Evolutionary conservation across 768 basidiomycete genomes (phyloP).

Genomic region (Phaeotremella skinneri): DNA sequence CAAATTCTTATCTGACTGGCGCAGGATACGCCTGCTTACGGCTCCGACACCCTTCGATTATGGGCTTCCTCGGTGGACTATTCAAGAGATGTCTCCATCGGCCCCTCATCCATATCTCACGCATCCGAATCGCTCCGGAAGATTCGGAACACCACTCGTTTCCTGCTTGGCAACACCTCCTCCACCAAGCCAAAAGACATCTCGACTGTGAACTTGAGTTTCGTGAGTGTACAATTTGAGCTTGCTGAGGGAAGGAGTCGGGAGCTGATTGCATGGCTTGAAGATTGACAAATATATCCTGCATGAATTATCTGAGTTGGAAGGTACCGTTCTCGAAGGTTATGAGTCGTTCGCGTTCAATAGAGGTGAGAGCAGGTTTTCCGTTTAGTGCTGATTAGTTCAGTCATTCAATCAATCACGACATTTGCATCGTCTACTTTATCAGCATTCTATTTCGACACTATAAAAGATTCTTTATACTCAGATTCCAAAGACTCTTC

Average conservation of each 20-base stretch:
- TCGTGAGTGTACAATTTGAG: conserved; percentile 60
- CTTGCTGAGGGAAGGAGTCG: background rate
- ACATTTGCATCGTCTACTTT: conserved; percentile 79
- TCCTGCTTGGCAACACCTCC: conserved; percentile 76
- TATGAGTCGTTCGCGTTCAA: conserved; percentile 78
- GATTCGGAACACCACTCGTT: conserved; percentile 79
- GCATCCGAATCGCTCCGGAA: conserved; percentile 74
- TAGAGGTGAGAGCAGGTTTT: conserved; percentile 59
- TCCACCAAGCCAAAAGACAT: conserved; percentile 39
- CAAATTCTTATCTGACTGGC: background rate
- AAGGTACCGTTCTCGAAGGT: conserved; percentile 64
- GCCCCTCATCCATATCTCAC: conserved; percentile 71
- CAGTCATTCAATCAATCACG: conserved; percentile 69
- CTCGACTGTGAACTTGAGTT: conserved; percentile 58
- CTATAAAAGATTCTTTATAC: conserved; percentile 85
- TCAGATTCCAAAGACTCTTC: conserved; percentile 60
- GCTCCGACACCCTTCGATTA: conserved; percentile 78
- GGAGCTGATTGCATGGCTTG: no score
- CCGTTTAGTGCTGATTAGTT: background rate
- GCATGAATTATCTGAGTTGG: conserved; percentile 73
- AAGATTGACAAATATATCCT: conserved; percentile 84
- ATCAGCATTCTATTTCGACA: conserved; percentile 88
- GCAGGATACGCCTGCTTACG: conserved; percentile 75
- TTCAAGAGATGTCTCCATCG: conserved; percentile 81
- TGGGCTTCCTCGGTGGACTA: conserved; percentile 93